Conservation (phyloP, 164 flowering plant genomes). For the Kingdonia uniflora region DNA sequence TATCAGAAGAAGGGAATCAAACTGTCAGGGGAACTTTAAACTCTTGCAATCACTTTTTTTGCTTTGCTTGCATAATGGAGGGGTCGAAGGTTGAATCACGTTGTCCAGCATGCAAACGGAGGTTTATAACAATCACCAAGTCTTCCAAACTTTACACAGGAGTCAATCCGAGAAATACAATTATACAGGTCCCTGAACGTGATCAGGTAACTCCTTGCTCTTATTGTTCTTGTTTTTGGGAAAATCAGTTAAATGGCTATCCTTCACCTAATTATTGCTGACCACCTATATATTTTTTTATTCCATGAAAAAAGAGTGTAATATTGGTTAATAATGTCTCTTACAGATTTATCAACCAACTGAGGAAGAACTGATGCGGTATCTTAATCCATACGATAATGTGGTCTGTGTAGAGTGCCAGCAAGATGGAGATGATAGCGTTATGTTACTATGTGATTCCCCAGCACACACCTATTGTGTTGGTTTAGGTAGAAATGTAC, state of each 20-base stretch:
- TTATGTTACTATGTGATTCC: slow-evolving; percentile 95
- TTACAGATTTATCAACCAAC: slow-evolving; percentile 88
- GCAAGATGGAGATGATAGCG: slow-evolving; percentile 84
- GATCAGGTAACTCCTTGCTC: slow-evolving; percentile 69
- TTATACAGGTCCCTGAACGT: slow-evolving; percentile 65
- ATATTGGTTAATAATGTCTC: background rate
- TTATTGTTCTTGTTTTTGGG: background rate
- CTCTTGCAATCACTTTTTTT: slow-evolving; percentile 85
- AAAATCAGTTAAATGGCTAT: background rate
- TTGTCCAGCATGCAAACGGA: slow-evolving; percentile 93
- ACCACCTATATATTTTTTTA: no score
- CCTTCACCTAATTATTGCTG: background rate
- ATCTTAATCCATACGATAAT: slow-evolving; percentile 83
- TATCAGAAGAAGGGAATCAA: slow-evolving; percentile 77
- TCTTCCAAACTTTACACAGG: slow-evolving; percentile 39
- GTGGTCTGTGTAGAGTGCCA: slow-evolving; percentile 85
- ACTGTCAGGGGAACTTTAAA: slow-evolving; percentile 58
- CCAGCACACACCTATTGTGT: no score
- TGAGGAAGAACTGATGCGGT: slow-evolving; percentile 88
- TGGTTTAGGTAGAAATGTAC: no score
- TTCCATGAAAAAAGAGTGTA: no score
- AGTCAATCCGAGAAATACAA: slow-evolving; percentile 45
- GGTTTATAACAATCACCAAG: slow-evolving; percentile 65
- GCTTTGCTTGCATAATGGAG: slow-evolving; percentile 86
- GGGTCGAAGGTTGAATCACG: slow-evolving; percentile 99